phyloP scores from a whole-genome alignment of 148 eudicot genomes.

The Silene conica region DNA sequence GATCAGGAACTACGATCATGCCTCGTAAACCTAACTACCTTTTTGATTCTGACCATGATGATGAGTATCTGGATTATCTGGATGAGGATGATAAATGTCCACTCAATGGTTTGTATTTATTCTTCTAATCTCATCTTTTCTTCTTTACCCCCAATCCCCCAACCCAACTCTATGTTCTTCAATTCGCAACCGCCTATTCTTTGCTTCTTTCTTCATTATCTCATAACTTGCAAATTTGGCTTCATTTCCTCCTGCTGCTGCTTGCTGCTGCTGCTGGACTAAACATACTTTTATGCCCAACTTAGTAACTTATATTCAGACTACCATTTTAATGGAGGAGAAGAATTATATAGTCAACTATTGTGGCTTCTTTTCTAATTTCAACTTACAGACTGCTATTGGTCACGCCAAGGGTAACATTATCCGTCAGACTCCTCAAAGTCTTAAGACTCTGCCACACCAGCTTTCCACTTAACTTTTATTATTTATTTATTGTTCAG shows the following conservation, averaged over 20 bases:
- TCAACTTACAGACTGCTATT: no score
- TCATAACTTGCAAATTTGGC: neutral
- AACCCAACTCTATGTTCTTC: no score
- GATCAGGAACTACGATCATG: constrained; percentile 38
- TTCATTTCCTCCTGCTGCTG: neutral
- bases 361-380: neutral
- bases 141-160: no score
- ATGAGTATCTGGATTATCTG: constrained; percentile 40
- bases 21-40: constrained; percentile 67
- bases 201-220: neutral
- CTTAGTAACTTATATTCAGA: neutral
- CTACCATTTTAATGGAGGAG: no score
- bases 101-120: constrained; percentile 45
- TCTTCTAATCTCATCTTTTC: neutral
- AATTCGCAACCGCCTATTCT: no score
- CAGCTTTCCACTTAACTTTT: no score
- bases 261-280: neutral
- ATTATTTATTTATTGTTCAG: no score
- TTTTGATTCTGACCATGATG: constrained; percentile 56
- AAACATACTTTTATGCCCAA: neutral
- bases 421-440: no score
- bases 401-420: no score
- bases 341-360: no score
- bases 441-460: no score
- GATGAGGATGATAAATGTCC: constrained; percentile 38